Evolutionary conservation across 768 basidiomycete species (phyloP), one percentile per base, ranked within the genome.

Genomic region (Trichaptum fuscoviolaceum): DNA sequence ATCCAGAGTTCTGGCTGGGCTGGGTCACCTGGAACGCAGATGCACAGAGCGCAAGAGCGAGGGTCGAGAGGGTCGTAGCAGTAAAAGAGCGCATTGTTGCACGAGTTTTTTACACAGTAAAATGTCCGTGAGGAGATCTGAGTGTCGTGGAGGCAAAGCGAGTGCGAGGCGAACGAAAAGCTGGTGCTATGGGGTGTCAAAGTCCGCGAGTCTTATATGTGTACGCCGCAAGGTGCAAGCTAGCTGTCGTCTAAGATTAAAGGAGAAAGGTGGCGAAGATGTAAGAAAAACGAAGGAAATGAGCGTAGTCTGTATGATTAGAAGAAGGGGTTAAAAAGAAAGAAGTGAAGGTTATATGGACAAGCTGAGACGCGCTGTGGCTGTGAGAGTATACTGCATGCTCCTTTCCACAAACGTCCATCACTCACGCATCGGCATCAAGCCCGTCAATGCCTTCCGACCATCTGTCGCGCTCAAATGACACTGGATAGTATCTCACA

Each of bases 81-180:
- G 42, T 61, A 18, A 61, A 61, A 34, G 59, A 25, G 15, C 30
- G 59, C 59, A 61, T 61, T 61, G 59, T 61, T 25, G 12, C 24
- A 34, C 30, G 59, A 61, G 24, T 25, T 25, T 61, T 25, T 61
- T 61, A 25, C 59, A 24, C 59, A 34, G 59, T 52, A 52, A 52
- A 30, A 52, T 20, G 42, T 5, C 42, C 42, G 42, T 52, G 10
- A 52, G 42, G 42, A 52, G 42, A 52, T 12, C 42, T 15, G 42
- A 52, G 42, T 20, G 42, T 52, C 42, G 42, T 15, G 10, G 42
- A 52, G 42, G 10, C 42, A 52, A 20, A 52, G 42, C 42, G 20
- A 52, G 20, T 15, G 42, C 42, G 42, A 52, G 42, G n/a, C n/a
- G n/a, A n/a, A n/a, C n/a, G n/a, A n/a, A n/a, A n/a, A n/a, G n/a